These are phyloP conservation scores for Thermomyces lanuginosus DNA, from an alignment of 2,329 filamentous ascomycete species.

Conservation along the genomic window DNA sequence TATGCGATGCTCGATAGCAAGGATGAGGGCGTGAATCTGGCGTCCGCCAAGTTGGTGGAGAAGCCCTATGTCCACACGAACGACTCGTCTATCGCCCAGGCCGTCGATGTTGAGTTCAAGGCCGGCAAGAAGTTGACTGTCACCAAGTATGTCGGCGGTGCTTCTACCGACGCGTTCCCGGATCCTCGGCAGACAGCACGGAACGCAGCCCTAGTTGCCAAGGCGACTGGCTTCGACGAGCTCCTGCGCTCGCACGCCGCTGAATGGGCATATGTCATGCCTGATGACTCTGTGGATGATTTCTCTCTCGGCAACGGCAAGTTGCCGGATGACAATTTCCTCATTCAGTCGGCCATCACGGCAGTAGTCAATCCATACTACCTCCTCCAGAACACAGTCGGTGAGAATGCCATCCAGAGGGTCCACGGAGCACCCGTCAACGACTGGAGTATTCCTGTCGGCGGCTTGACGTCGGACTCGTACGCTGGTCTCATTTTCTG, in stretches of 20 bases:
- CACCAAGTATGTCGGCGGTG: slow-evolving; percentile 51
- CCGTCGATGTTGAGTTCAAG: slow-evolving; percentile 36
- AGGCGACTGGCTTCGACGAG: slow-evolving; percentile 37
- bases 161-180: slow-evolving; percentile 51
- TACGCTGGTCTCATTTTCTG: slow-evolving; percentile 52
- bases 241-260: slow-evolving; percentile 40
- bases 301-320: slow-evolving; percentile 41
- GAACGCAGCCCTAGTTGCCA: slow-evolving; percentile 36
- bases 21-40: slow-evolving; percentile 26
- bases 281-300: slow-evolving; percentile 45
- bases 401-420: slow-evolving; percentile 36
- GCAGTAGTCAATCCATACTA: slow-evolving; percentile 34
- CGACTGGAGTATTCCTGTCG: slow-evolving; percentile 49
- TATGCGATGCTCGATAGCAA: slow-evolving; percentile 30
- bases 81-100: slow-evolving; percentile 48
- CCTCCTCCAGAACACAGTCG: slow-evolving; percentile 34
- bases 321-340: slow-evolving; percentile 39
- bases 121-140: slow-evolving; percentile 39
- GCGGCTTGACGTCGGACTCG: slow-evolving; percentile 49
- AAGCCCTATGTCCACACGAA: slow-evolving; percentile 38
- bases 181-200: slow-evolving; percentile 41
- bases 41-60: slow-evolving; percentile 29
- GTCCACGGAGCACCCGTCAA: slow-evolving; percentile 38
- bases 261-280: slow-evolving; percentile 48
- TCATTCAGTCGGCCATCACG: slow-evolving; percentile 37